A percentile compares a stretch with the other conserved stretches of the same genome.
Conservation (phyloP, 345 rosid species). For the Xanthoceras sorbifolium region DNA sequence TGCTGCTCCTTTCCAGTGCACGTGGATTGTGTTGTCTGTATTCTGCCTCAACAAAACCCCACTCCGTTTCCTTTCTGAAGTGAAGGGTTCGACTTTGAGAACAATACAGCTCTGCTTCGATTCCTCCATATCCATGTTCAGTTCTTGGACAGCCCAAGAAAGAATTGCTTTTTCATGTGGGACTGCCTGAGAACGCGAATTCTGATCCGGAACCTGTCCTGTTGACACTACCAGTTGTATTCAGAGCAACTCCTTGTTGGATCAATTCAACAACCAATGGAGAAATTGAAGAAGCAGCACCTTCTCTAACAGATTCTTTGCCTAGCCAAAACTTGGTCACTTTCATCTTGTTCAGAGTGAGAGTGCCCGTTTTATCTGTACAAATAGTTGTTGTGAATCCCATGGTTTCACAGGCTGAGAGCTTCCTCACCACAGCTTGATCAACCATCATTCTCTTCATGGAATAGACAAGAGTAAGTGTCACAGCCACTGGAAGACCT, state of each 20-base stretch:
- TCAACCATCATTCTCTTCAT: constrained; percentile 51
- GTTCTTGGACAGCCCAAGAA: constrained; percentile 38
- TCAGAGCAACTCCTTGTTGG: constrained; percentile 35
- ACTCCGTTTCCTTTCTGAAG: constrained; percentile 42
- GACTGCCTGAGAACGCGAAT: constrained; percentile 34
- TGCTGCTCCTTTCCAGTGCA: constrained; percentile 48
- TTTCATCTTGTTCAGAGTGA: constrained; percentile 39
- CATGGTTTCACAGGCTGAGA: constrained; percentile 51
- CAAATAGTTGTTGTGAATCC: constrained; percentile 47
- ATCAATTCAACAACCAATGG: constrained; percentile 30
- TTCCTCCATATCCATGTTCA: constrained; percentile 14
- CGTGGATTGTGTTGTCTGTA: constrained; percentile 21
- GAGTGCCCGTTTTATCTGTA: constrained; percentile 52
- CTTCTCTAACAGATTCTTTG: neutral
- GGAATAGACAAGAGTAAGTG: constrained; percentile 45
- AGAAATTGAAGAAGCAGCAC: constrained; percentile 7
- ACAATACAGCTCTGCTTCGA: constrained; percentile 15
- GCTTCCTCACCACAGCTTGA: constrained; percentile 44
- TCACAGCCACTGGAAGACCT: constrained; percentile 51
- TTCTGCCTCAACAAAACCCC: constrained; percentile 29
- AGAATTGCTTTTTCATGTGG: constrained; percentile 50
- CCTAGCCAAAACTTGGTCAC: constrained; percentile 44
- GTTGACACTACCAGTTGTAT: constrained; percentile 35
- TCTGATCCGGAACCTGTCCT: constrained; percentile 19
- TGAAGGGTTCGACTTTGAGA: constrained; percentile 41